These are phyloP conservation scores for Amanita thiersii DNA, from an alignment of 768 basidiomycete genomes.

Conservation along the genomic window DNA sequence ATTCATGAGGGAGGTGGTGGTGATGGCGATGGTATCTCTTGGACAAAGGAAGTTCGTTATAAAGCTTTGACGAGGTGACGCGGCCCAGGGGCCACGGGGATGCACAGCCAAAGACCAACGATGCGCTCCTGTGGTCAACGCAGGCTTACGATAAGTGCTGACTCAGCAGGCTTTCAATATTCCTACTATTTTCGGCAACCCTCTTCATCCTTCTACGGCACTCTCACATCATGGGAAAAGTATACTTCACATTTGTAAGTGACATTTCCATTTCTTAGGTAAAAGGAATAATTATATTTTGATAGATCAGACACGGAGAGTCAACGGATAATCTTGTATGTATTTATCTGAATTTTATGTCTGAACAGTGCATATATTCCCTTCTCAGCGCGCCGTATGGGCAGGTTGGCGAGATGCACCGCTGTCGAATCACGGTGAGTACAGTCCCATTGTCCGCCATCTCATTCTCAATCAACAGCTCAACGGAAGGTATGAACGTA, in stretches of 20 bases:
- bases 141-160: no score
- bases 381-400: conserved; percentile 38
- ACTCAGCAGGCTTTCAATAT: no score
- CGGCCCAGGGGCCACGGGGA: conserved; percentile 10
- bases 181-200: no score
- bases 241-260: conserved; percentile 6
- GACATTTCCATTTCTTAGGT: not conserved
- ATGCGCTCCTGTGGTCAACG: no score
- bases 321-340: conserved; percentile 69
- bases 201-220: no score
- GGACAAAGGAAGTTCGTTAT: not conserved
- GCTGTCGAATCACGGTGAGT: conserved; percentile 65
- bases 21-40: conserved; percentile 2
- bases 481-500: conserved; percentile 46
- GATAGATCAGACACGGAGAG: conserved; percentile 68
- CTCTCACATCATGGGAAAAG: not conserved
- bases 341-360: conserved; percentile 8
- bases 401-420: conserved; percentile 72
- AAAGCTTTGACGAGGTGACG: conserved; percentile 11
- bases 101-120: no score
- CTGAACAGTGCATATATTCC: conserved; percentile 1
- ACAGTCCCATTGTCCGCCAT: not conserved
- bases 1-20: conserved; percentile 9
- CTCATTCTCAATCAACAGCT: not conserved
- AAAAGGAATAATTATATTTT: not conserved